A percentile compares a stretch with the other conserved stretches of the same genome.
Evolutionary conservation across 768 basidiomycete genomes (phyloP).

Genomic region (Cubamyces sp.): DNA sequence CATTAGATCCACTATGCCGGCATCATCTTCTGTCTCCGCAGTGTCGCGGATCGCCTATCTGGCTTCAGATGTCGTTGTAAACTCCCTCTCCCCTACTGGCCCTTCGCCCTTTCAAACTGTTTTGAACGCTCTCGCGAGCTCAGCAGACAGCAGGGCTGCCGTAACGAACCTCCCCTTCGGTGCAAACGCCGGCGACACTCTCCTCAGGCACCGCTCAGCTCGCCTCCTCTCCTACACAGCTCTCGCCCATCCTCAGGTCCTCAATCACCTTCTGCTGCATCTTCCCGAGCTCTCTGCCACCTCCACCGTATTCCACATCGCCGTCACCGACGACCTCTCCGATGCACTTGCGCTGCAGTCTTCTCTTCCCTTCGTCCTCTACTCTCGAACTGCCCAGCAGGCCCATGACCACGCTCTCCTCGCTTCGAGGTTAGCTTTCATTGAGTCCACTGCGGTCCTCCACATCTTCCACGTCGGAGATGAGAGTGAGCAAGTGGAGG

Average conservation of each 20-base stretch:
- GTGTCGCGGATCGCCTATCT: constrained; percentile 76
- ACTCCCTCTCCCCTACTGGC: constrained; percentile 52
- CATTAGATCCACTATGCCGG: constrained; percentile 22
- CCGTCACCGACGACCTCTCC: constrained; percentile 62
- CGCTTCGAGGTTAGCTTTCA: constrained; percentile 76
- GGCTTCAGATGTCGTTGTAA: constrained; percentile 67
- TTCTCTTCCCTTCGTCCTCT: constrained; percentile 79
- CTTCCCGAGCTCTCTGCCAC: constrained; percentile 67
- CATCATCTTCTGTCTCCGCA: constrained; percentile 36
- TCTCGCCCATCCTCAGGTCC: constrained; percentile 50
- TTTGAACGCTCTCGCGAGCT: constrained; percentile 27
- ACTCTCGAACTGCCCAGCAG: constrained; percentile 77
- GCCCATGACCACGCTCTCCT: constrained; percentile 91
- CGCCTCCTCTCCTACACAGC: constrained; percentile 66
- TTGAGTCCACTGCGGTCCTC: constrained; percentile 75
- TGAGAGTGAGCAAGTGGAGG: constrained; percentile 45
- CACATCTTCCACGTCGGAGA: constrained; percentile 72
- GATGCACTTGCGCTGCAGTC: constrained; percentile 77
- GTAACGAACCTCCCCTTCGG: constrained; percentile 57
- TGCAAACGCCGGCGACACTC: constrained; percentile 64
- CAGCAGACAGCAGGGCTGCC: constrained; percentile 26
- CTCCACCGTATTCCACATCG: constrained; percentile 75
- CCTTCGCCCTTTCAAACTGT: constrained; percentile 47
- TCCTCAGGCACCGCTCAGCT: constrained; percentile 49
- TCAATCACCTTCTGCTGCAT: constrained; percentile 66